Evolutionary conservation across 2,329 filamentous ascomycete genomes (phyloP).

Genomic region (Ascosphaera aggregata): DNA sequence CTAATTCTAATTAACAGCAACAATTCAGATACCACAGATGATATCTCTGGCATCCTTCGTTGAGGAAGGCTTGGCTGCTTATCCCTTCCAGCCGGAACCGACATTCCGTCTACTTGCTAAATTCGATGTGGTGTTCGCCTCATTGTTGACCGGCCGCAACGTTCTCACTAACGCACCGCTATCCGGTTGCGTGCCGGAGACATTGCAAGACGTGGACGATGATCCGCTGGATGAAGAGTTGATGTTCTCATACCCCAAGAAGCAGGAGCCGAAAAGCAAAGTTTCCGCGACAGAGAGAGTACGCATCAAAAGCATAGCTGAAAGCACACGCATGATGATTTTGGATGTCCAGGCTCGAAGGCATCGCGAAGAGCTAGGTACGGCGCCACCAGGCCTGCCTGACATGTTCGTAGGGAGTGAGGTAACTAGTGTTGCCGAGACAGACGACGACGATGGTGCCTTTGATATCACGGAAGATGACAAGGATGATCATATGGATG

Average conservation of each 20-base stretch:
- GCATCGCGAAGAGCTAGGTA: neutral
- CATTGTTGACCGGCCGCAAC: conserved; percentile 45
- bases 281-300: conserved; percentile 68
- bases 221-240: neutral
- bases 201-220: neutral
- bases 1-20: conserved; percentile 25
- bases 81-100: conserved; percentile 41
- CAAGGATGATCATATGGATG: conserved; percentile 23
- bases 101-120: conserved; percentile 53
- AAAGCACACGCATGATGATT: conserved; percentile 47
- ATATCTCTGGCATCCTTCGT: conserved; percentile 54
- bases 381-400: conserved; percentile 14
- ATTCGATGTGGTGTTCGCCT: conserved; percentile 63
- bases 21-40: conserved; percentile 62
- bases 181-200: conserved; percentile 33
- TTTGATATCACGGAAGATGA: conserved; percentile 8
- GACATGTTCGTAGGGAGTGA: conserved; percentile 19
- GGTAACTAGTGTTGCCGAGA: conserved; percentile 12
- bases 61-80: conserved; percentile 47
- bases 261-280: neutral
- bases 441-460: conserved; percentile 12
- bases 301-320: conserved; percentile 57
- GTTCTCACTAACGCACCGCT: conserved; percentile 39
- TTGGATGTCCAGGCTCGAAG: conserved; percentile 34
- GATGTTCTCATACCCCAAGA: neutral